Evolutionary conservation across 2,329 filamentous ascomycete genomes (phyloP), one percentile per base, ranked within the genome.

Genomic region (Penicillium hordei): DNA sequence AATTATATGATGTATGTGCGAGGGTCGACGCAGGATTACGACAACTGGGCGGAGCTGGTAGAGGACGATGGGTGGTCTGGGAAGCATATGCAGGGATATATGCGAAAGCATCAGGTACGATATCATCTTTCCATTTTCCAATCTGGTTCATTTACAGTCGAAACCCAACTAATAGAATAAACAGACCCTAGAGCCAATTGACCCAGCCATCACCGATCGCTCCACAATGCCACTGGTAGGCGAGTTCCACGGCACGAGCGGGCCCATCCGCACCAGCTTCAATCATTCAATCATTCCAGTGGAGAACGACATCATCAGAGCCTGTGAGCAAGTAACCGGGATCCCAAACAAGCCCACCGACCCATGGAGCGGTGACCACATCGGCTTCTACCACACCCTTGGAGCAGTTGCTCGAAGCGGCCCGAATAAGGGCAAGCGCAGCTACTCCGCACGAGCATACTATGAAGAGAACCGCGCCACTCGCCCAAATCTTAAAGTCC

Each of bases 1-100:
- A 75, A 75, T 49, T 74, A 70, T 52, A 69, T 74, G 69, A 65
- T 79, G 33, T 87, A 77, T 68, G 79, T 78, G 2, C 66, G 70
- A 1, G 68, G 68, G 8, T 67, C 66, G 4, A 49, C 48, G 10
- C 58, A 69, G 31, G 73, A 74, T 49, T 69, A 70, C 44, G 63
- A 75, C 40, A 64, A 69, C 40, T 75, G 73, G 74, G 72, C 68
- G 3, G 60, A 68, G 25, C 45, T 73, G 3, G 63, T 55, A 17
- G 67, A 64, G 7, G 70, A 72, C 38, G 54, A 65, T 15, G 63
- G 65, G 3, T 75, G 73, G 73, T 63, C 62, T 7, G 60, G 62
- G 2, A 43, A 59, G 10, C 19, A 36, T 17, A 53, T 63, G 56
- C 38, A 64, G 48, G 60, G 61, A 27, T 70, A 72, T 49, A 67